A percentile compares a stretch with the other conserved stretches of the same genome.
Conservation (phyloP, 2,329 filamentous ascomycete genomes). For the Ceratocystis ficicola region DNA sequence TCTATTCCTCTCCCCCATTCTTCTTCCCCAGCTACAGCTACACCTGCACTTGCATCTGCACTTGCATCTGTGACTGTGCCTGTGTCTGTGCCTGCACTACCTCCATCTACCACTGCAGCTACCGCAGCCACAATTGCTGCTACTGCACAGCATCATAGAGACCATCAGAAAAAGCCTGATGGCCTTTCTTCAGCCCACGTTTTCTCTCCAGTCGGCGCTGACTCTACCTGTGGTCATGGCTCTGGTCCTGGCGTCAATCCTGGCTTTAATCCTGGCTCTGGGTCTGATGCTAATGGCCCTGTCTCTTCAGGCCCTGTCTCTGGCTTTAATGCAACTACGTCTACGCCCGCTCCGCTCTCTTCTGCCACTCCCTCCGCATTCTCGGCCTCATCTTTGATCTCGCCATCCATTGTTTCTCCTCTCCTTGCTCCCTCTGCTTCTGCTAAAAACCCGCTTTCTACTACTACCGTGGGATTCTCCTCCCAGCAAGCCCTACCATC, state of each 20-base stretch:
- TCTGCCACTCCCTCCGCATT: slow-evolving; percentile 21
- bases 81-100: neutral
- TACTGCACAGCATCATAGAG: neutral
- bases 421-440: slow-evolving; percentile 8
- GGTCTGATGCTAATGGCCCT: slow-evolving; percentile 2
- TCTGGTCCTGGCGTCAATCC: slow-evolving; percentile 8
- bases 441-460: slow-evolving; percentile 15
- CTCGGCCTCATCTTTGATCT: slow-evolving; percentile 16
- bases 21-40: neutral
- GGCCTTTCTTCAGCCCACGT: slow-evolving; percentile 18
- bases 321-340: slow-evolving; percentile 21
- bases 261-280: slow-evolving; percentile 9
- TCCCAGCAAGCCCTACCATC: slow-evolving; percentile 15
- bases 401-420: slow-evolving; percentile 1
- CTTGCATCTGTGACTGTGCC: neutral
- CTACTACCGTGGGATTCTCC: slow-evolving; percentile 18
- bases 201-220: slow-evolving; percentile 12
- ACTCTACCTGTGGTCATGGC: slow-evolving; percentile 11
- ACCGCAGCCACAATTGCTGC: no score
- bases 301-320: slow-evolving; percentile 22
- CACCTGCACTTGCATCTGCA: neutral
- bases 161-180: slow-evolving; percentile 4
- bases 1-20: neutral
- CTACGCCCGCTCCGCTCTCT: slow-evolving; percentile 23
- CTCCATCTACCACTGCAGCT: no score